Evolutionary conservation across 2,329 filamentous ascomycete species (phyloP), one percentile per base, ranked within the genome.

Genomic region (Bipolaris bicolor): DNA sequence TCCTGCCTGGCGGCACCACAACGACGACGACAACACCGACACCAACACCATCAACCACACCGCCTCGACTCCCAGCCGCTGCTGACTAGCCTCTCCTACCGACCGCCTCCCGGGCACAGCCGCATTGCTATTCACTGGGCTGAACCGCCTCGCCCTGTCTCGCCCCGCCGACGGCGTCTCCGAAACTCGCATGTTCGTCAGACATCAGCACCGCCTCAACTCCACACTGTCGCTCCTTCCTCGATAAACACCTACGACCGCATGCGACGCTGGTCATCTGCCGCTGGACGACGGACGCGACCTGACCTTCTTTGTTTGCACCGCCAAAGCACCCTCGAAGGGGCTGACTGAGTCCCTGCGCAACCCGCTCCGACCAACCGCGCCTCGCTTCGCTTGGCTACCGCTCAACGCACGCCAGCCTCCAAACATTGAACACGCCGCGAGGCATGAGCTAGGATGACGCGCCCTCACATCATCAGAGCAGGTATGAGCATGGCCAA

Each of bases 391-490:
- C 59, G 60, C 66, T 69, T 69, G 69, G 66, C 69, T 52, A 55
- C 57, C 57, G 39, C 54, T 58, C 36, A 36, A 40, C 57, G 29
- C 20, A 40, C 48, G 5, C 26, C 37, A 29, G 40, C 36, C 22
- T n/a, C 31, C 50, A 31, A 51, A 37, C 54, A 46, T 46, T 50
- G 61, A 39, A 59, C 52, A 52, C 57, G 59, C 65, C 39, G 49
- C 58, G 46, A 67, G 73, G 69, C 58, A 75, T 76, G 74, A 74
- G 65, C 67, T 64, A 76, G 67, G 59, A 85, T 85, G 83, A 83
- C 82, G 67, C 78, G 83, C 65, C 83, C 83, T 66, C 80, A 83
- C 55, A 83, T 84, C 55, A 83, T 85, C 63, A 77, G 83, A 77
- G 82, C 82, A 70, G 83, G 83, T 84, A 77, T 61, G 79, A 26